Conservation (phyloP, 768 basidiomycete species). For the Tylopilus intermedius region DNA sequence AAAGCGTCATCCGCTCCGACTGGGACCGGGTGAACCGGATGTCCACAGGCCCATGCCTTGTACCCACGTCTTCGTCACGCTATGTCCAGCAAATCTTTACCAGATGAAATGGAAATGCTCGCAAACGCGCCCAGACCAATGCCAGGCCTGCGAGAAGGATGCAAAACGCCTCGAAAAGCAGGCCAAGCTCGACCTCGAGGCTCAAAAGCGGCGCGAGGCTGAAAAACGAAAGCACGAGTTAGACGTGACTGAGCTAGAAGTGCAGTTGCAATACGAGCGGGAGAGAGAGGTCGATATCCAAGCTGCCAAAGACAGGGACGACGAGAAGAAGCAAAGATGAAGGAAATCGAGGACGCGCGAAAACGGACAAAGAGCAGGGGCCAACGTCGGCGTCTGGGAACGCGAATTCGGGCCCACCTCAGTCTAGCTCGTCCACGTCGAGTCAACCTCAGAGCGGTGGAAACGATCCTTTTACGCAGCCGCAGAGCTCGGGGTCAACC, state of each 20-base stretch:
- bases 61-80: constrained; percentile 28
- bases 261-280: constrained; percentile 7
- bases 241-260: constrained; percentile 12
- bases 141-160: constrained; percentile 46
- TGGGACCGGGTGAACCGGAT: constrained; percentile 40
- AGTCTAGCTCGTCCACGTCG: not conserved
- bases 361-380: constrained; percentile 4
- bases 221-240: constrained; percentile 39
- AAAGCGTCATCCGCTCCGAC: constrained; percentile 54
- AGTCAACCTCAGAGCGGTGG: constrained; percentile 1
- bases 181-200: constrained; percentile 35
- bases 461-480: not conserved
- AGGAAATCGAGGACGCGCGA: constrained; percentile 10
- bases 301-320: constrained; percentile 9
- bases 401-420: not conserved
- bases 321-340: constrained; percentile 6
- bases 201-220: constrained; percentile 41
- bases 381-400: not conserved
- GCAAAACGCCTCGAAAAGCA: constrained; percentile 37
- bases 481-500: not conserved
- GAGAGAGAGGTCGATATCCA: constrained; percentile 9
- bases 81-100: constrained; percentile 45
- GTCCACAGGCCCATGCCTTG: constrained; percentile 37
- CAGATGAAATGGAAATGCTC: constrained; percentile 40
- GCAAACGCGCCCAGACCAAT: constrained; percentile 33